Evolutionary conservation across 306 rosid species (phyloP), one percentile per base, ranked within the genome.

Genomic region (Lablab purpureus): DNA sequence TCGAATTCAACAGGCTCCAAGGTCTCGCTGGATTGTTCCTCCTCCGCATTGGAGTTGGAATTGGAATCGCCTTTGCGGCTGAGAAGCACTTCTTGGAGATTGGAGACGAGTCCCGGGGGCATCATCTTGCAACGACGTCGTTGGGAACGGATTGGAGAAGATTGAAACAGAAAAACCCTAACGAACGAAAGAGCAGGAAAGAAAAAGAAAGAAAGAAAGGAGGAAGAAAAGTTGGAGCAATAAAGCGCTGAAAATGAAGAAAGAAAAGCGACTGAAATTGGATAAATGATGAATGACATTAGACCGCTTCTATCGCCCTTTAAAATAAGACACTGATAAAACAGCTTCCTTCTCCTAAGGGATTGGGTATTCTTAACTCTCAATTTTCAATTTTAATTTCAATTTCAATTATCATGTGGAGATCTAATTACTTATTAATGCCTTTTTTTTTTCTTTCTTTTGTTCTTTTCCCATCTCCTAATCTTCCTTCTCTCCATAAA

Each of bases 31-130:
- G 97, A 83, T 59, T 59, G 37, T 27, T 59, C 66, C 27, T 85
- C 58, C 40, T 84, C 87, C 23, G 70, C 51, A 56, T 56, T 75
- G 10, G 36, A 13, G 15, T 59, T 14, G 6, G 67, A 30, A 28
- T 30, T 59, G 37, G 66, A 59, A 12, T 59, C 66, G 19, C 56
- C 81, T 81, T 89, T 91, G 62, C 87, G 68, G 74, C 80, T 89
- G 52, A 75, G 92, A 67, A 91, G 90, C 10, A 79, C 94, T 54
- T 89, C 93, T 70, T 95, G 96, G 2, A 95, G 96, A 87, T 90
- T 95, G 76, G 99, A 90, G 70, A 95, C 97, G 79, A 95, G 87
- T 47, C 96, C 98, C 28, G 98, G 93, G 56, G 96, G 99, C 91
- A 95, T 80, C 79, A 95, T 80, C 79, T 74, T 95, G 97, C 67